A percentile compares a stretch with the other conserved stretches of the same genome.
Evolutionary conservation across 2,329 filamentous ascomycete genomes (phyloP).

Genomic region (Diaporthe citriasiana): DNA sequence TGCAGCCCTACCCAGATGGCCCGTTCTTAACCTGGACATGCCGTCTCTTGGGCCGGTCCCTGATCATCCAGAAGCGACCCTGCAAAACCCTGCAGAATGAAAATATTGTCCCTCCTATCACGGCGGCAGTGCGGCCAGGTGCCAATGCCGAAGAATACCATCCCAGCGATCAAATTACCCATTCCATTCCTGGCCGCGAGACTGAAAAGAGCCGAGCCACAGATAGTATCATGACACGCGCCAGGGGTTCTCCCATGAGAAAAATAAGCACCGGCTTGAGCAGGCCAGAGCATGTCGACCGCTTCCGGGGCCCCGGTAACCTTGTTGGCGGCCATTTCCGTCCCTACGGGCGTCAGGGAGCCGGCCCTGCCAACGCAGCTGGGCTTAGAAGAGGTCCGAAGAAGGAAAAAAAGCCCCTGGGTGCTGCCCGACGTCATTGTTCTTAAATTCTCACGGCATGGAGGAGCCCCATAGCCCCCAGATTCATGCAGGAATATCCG

Average conservation of each 20-base stretch:
- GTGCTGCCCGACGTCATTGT: constrained; percentile 21
- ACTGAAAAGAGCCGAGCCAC: not conserved
- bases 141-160: constrained; percentile 25
- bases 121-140: constrained; percentile 5
- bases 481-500: constrained; percentile 21
- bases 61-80: constrained; percentile 27
- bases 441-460: constrained; percentile 19
- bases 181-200: not conserved
- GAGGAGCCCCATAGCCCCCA: constrained; percentile 22
- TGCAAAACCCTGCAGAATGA: constrained; percentile 1
- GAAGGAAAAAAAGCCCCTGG: not conserved
- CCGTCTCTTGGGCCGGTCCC: constrained; percentile 19
- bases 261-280: not conserved
- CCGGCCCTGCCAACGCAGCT: not conserved
- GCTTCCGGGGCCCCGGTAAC: constrained; percentile 6
- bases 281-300: not conserved
- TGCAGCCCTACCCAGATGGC: constrained; percentile 32
- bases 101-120: not conserved
- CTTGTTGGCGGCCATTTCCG: constrained; percentile 27
- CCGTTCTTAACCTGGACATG: constrained; percentile 2
- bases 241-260: not conserved
- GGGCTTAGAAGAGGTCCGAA: not conserved
- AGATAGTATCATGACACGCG: not conserved
- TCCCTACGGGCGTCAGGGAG: not conserved
- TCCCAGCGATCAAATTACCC: constrained; percentile 9